Percentiles rank a stretch among this genome's conserved stretches.
phyloP scores from a whole-genome alignment of 1,139 yeast genomes.

The Sporopachydermia cereana region DNA sequence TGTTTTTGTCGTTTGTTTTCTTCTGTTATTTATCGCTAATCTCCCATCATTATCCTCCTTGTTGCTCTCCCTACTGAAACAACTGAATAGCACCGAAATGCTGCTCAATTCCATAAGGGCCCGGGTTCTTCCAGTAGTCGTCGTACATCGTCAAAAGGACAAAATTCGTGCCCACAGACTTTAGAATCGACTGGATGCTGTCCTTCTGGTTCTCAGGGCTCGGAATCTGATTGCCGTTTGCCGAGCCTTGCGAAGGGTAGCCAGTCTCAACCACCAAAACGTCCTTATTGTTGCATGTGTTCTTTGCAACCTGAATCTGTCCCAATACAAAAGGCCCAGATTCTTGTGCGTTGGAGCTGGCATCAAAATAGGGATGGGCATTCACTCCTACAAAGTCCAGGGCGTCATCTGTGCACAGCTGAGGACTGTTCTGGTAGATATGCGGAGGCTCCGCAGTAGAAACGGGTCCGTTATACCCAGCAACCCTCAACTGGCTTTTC shows the following conservation, averaged over 20 bases:
- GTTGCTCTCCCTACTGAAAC: conserved; percentile 17
- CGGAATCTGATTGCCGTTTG: conserved; percentile 68
- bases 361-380: conserved; percentile 77
- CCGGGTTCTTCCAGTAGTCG: conserved; percentile 85
- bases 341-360: conserved; percentile 42
- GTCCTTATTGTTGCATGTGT: conserved; percentile 24
- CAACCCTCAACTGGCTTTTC: conserved; percentile 40
- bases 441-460: conserved; percentile 87
- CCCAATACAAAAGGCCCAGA: conserved; percentile 65
- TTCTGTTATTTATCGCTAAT: conserved; percentile 4
- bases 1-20: neutral
- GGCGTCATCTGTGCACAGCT: conserved; percentile 51
- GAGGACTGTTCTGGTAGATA: conserved; percentile 49
- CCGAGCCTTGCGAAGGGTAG: conserved; percentile 65
- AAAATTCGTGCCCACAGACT: conserved; percentile 43
- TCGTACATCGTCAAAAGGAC: conserved; percentile 67
- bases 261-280: conserved; percentile 72
- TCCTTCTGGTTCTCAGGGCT: conserved; percentile 51
- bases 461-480: conserved; percentile 69
- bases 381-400: conserved; percentile 77
- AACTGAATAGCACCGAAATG: conserved; percentile 60
- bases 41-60: conserved; percentile 1
- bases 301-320: conserved; percentile 43
- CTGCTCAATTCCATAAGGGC: conserved; percentile 76
- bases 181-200: conserved; percentile 53